phyloP scores from a whole-genome alignment of 495 filamentous ascomycete genomes.

The Haplographium delicatum region DNA sequence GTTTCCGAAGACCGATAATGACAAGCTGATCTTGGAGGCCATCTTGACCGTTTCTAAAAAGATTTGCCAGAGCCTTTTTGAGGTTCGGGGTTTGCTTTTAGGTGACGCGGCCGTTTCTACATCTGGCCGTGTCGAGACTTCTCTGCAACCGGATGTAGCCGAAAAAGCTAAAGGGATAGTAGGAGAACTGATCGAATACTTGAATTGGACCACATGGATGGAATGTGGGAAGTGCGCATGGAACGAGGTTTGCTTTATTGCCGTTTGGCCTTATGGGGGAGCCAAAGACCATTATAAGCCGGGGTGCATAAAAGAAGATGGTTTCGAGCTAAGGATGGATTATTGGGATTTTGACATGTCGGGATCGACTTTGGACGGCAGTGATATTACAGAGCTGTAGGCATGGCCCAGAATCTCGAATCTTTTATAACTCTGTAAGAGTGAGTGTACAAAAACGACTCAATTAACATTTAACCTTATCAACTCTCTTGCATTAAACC shows the following conservation, averaged over 20 bases:
- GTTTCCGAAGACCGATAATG: constrained; percentile 20
- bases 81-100: constrained; percentile 28
- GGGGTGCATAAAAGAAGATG: constrained; percentile 35
- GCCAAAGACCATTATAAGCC: constrained; percentile 48
- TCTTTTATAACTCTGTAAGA: no score
- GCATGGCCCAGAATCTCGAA: no score
- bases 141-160: no score
- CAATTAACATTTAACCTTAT: no score
- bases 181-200: constrained; percentile 38
- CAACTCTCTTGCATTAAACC: no score
- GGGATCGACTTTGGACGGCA: no score
- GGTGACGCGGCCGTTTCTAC: constrained; percentile 7
- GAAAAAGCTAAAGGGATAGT: constrained; percentile 28
- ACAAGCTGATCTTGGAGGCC: constrained; percentile 34
- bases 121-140: no score
- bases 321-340: not conserved
- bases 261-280: constrained; percentile 60
- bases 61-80: constrained; percentile 48
- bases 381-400: no score
- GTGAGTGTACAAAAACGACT: no score
- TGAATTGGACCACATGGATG: constrained; percentile 60
- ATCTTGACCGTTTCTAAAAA: constrained; percentile 40
- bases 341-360: no score
- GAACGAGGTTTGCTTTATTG: constrained; percentile 60
- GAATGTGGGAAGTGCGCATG: constrained; percentile 47